phyloP scores from a whole-genome alignment of 768 basidiomycete species.

The Suillus bovinus region DNA sequence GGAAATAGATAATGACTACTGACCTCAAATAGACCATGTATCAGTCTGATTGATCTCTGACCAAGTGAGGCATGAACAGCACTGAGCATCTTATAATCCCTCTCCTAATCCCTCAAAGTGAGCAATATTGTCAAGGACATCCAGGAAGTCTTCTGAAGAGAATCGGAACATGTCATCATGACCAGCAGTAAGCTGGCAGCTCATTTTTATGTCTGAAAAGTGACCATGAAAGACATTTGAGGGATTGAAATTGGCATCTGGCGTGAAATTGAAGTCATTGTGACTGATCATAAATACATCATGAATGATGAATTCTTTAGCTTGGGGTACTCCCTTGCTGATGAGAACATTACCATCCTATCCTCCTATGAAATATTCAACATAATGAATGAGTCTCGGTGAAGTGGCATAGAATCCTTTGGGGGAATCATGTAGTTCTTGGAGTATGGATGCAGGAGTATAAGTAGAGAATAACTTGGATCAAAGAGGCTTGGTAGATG shows the following conservation, averaged over 20 bases:
- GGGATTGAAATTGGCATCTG: conserved; percentile 4
- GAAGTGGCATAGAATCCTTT: background rate
- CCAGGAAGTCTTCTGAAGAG: background rate
- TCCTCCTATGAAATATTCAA: conserved; percentile 2
- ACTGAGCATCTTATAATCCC: background rate
- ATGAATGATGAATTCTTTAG: background rate
- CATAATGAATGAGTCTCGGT: background rate
- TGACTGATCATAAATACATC: conserved; percentile 4
- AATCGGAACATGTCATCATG: background rate
- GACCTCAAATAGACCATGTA: conserved; percentile 4
- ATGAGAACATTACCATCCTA: background rate
- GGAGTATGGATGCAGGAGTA: background rate
- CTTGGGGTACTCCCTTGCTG: background rate
- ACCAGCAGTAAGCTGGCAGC: conserved; percentile 2
- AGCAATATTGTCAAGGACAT: background rate
- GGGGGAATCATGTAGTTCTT: background rate
- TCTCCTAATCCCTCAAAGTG: background rate
- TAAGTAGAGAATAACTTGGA: too few relatives aligned
- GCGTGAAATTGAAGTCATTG: conserved; percentile 9
- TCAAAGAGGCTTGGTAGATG: too few relatives aligned
- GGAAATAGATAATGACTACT: background rate
- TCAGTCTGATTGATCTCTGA: conserved; percentile 1
- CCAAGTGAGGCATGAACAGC: background rate
- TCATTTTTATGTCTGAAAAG: background rate
- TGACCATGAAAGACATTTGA: conserved; percentile 1